Evolutionary conservation across 208 protist species (phyloP), one percentile per base, ranked within the genome.

Genomic region (Jaenimonas drosophilae): DNA sequence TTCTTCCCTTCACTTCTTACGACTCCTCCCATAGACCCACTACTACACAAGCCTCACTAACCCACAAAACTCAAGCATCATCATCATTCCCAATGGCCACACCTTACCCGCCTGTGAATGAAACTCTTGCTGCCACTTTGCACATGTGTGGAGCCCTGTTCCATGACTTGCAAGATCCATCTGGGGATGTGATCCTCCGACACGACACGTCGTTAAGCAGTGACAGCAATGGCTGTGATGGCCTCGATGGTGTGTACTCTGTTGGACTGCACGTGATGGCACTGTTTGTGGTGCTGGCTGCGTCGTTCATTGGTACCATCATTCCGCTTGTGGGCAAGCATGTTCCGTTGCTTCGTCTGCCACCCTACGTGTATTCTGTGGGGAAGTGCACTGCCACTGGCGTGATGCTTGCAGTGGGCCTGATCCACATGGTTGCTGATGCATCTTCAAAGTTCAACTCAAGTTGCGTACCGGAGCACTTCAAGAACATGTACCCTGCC

Each of bases 271-370:
- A 88, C 55, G 49, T 88, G 21, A 59, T 44, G 11, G 74, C 74
- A 6, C 63, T 88, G 20, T 80, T 88, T 54, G 57, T 88, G 29
- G 46, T 88, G n/a, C 56, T 88, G 1, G 54, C 29, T 0, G 59
- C 67, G 12, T 70, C 63, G 6, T 34, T 70, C 23, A 0, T 70
- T 2, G 63, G 63, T 6, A 51, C 57, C 5, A 19, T 56, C 28
- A 41, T 70, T 7, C 63, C 63, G 11, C 16, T 70, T 37, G 23
- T 53, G 24, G 57, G 63, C 16, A 64, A 65, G 38, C 54, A 54
- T 32, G 36, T 70, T 16, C 55, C 50, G 16, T n/a, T 5, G 4
- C 46, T 70, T 20, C 42, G 32, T 20, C 14, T 64, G 11, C 43
- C 37, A 27, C 32, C 41, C 3, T 70, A 63, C 46, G 33, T 45